phyloP scores from a whole-genome alignment of 345 rosid species.

The Eutrema yunnanense region DNA sequence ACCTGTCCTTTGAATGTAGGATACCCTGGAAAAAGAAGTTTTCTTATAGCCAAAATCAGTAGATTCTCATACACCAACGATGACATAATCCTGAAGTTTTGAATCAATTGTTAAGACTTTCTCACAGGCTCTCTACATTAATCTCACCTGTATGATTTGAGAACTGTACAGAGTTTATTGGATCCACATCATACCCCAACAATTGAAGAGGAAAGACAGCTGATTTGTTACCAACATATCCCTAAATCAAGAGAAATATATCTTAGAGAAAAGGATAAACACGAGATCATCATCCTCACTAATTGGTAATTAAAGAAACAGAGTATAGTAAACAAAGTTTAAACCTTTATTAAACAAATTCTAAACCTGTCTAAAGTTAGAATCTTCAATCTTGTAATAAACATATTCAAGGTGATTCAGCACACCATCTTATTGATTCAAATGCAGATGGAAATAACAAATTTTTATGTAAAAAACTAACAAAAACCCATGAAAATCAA shows the following conservation, averaged over 20 bases:
- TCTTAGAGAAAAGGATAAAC: background rate
- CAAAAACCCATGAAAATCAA: background rate
- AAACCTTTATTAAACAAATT: background rate
- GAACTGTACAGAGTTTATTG: constrained; percentile 94
- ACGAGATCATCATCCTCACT: background rate
- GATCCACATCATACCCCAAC: constrained; percentile 95
- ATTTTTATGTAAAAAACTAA: no score
- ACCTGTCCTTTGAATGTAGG: constrained; percentile 95
- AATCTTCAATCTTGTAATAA: background rate
- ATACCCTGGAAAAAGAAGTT: constrained; percentile 53
- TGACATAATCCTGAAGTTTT: constrained; percentile 26
- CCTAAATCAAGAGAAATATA: constrained; percentile 33
- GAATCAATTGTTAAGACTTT: constrained; percentile 19
- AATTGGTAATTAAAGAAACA: background rate
- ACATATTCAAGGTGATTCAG: no score
- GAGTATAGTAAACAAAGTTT: background rate
- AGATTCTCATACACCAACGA: background rate
- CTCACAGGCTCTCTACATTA: constrained; percentile 30
- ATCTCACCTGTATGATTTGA: constrained; percentile 94
- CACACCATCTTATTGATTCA: background rate
- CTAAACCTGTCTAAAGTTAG: background rate
- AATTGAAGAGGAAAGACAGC: constrained; percentile 95
- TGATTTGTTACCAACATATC: constrained; percentile 97
- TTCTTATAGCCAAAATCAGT: constrained; percentile 7
- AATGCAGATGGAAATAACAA: background rate